Percentiles rank a stretch among this genome's conserved stretches.
Evolutionary conservation across 1,139 yeast species (phyloP).

Genomic region (Debaryomycetaceae sp.): DNA sequence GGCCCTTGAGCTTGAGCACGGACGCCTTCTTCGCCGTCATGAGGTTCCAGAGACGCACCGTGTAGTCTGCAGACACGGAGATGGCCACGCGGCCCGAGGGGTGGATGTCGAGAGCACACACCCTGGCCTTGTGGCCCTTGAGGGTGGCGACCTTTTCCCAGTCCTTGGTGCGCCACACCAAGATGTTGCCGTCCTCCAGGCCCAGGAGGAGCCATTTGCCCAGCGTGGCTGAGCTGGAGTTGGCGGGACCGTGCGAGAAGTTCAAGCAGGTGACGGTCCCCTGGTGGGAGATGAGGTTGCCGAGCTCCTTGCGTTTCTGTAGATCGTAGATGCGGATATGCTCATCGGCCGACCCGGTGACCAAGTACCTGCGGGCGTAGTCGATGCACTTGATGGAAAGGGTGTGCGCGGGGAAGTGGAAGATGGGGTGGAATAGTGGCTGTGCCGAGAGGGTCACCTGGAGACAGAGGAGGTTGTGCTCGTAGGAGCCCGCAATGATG

Average conservation of each 20-base stretch:
- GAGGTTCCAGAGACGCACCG: slow-evolving; percentile 84
- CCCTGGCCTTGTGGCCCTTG: slow-evolving; percentile 72
- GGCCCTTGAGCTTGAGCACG: slow-evolving; percentile 60
- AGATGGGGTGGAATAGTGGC: slow-evolving; percentile 80
- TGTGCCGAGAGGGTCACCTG: slow-evolving; percentile 47
- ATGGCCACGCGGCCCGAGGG: slow-evolving; percentile 90
- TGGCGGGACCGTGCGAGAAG: slow-evolving; percentile 57
- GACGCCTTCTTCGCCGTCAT: slow-evolving; percentile 98
- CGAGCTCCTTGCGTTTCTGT: slow-evolving; percentile 88
- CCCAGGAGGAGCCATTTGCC: slow-evolving; percentile 89
- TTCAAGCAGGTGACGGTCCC: slow-evolving; percentile 75
- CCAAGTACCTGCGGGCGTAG: slow-evolving; percentile 72
- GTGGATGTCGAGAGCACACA: slow-evolving; percentile 81
- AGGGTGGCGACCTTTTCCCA: slow-evolving; percentile 89
- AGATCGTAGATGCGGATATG: slow-evolving; percentile 89
- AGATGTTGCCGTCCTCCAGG: slow-evolving; percentile 82
- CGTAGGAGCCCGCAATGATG: slow-evolving; percentile 88
- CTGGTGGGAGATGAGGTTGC: slow-evolving; percentile 79
- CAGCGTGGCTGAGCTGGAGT: slow-evolving; percentile 20
- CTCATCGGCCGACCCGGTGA: slow-evolving; percentile 94
- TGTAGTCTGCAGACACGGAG: slow-evolving; percentile 75
- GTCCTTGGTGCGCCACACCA: slow-evolving; percentile 92
- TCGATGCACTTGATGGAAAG: slow-evolving; percentile 81
- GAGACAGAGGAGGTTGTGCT: slow-evolving; percentile 80
- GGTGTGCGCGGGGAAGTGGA: slow-evolving; percentile 92